These are phyloP conservation scores for Thelonectria blattea DNA, from an alignment of 2,329 filamentous ascomycete species.

Conservation along the genomic window DNA sequence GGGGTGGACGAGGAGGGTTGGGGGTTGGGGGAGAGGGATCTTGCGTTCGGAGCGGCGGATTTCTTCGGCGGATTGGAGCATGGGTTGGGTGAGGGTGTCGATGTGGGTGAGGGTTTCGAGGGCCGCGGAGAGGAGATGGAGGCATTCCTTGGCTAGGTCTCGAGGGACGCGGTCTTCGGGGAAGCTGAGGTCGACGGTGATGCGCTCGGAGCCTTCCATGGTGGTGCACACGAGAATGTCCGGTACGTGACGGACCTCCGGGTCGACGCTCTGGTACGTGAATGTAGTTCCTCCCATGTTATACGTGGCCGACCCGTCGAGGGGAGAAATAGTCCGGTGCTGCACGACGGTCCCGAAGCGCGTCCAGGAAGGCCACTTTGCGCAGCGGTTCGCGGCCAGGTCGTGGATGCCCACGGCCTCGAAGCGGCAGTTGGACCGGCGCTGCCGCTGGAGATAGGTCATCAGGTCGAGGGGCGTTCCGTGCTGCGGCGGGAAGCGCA, in stretches of 20 bases:
- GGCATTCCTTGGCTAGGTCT: slow-evolving; percentile 51
- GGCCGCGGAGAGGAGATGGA: slow-evolving; percentile 53
- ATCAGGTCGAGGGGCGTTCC: slow-evolving; percentile 57
- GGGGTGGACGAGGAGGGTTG: slow-evolving; percentile 30
- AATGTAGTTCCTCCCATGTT: slow-evolving; percentile 54
- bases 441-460: slow-evolving; percentile 55
- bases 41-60: slow-evolving; percentile 44
- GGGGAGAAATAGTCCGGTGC: slow-evolving; percentile 45
- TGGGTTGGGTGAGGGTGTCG: slow-evolving; percentile 52
- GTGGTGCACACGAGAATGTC: slow-evolving; percentile 55
- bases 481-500: slow-evolving; percentile 51
- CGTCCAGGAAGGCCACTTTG: slow-evolving; percentile 59
- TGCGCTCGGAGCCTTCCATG: slow-evolving; percentile 43
- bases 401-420: slow-evolving; percentile 58
- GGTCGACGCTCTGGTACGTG: slow-evolving; percentile 50
- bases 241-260: slow-evolving; percentile 48
- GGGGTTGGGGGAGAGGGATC: slow-evolving; percentile 47
- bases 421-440: slow-evolving; percentile 53
- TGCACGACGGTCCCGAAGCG: slow-evolving; percentile 62
- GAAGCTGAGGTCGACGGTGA: slow-evolving; percentile 54
- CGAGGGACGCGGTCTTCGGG: slow-evolving; percentile 51
- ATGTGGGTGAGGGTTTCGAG: slow-evolving; percentile 54
- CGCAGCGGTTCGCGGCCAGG: slow-evolving; percentile 58
- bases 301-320: slow-evolving; percentile 49
- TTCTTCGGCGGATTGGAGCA: slow-evolving; percentile 52